These are phyloP conservation scores for Byssothecium circinans DNA, from an alignment of 2,329 filamentous ascomycete genomes.

Conservation along the genomic window DNA sequence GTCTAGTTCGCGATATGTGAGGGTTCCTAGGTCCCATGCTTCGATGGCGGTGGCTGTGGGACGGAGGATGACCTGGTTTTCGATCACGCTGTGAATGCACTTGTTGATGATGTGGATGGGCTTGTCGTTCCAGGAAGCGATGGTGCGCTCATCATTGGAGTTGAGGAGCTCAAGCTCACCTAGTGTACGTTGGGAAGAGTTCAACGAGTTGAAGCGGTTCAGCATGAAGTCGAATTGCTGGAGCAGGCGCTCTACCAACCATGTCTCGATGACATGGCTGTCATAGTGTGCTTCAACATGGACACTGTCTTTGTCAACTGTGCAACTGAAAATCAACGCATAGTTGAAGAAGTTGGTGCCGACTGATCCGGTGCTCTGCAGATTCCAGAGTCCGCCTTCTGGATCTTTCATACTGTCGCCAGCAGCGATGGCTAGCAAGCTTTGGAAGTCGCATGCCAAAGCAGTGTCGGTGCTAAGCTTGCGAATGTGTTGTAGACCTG, in stretches of 20 bases:
- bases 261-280: slow-evolving; percentile 27
- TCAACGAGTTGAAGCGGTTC: slow-evolving; percentile 21
- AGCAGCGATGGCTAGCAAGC: slow-evolving; percentile 48
- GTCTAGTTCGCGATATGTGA: slow-evolving; percentile 35
- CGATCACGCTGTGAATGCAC: slow-evolving; percentile 34
- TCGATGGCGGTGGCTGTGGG: slow-evolving; percentile 29
- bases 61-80: slow-evolving; percentile 21
- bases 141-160: slow-evolving; percentile 18
- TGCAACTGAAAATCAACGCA: slow-evolving; percentile 37
- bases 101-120: slow-evolving; percentile 25
- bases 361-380: slow-evolving; percentile 35
- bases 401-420: slow-evolving; percentile 33
- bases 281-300: slow-evolving; percentile 37
- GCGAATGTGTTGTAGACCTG: slow-evolving; percentile 53
- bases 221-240: slow-evolving; percentile 35
- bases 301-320: slow-evolving; percentile 22
- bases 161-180: slow-evolving; percentile 26
- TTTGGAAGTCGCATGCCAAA: slow-evolving; percentile 52
- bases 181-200: slow-evolving; percentile 14
- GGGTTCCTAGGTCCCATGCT: slow-evolving; percentile 30
- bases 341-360: slow-evolving; percentile 43
- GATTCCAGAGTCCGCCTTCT: slow-evolving; percentile 33
- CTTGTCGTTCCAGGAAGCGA: slow-evolving; percentile 29
- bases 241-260: slow-evolving; percentile 31
- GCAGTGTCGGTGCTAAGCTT: slow-evolving; percentile 43